Evolutionary conservation across 1,284 basidiomycete genomes (phyloP).

Genomic region (Papiliotrema nemorosa): DNA sequence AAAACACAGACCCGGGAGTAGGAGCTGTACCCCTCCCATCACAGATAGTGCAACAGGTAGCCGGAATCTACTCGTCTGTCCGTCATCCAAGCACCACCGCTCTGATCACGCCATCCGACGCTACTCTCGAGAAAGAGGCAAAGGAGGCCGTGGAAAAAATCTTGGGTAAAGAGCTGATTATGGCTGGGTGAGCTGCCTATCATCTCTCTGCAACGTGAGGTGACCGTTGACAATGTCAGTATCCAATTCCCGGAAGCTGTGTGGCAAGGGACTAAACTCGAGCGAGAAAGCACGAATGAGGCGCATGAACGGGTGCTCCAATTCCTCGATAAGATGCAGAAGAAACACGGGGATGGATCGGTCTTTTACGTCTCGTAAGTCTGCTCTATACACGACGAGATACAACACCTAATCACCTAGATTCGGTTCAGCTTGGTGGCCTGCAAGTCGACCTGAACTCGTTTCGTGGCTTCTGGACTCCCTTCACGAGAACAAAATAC

Average conservation of each 20-base stretch:
- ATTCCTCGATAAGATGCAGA: conserved; percentile 20
- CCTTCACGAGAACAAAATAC: conserved; percentile 11
- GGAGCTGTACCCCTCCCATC: conserved; percentile 6
- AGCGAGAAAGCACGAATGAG: conserved; percentile 6
- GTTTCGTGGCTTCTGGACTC: conserved; percentile 19
- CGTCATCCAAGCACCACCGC: conserved; percentile 7
- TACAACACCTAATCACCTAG: conserved; percentile 7
- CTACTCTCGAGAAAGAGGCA: conserved; percentile 14
- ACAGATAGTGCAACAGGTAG: neutral
- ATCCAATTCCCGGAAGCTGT: conserved; percentile 16
- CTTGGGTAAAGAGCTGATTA: conserved; percentile 14
- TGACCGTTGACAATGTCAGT: conserved; percentile 7
- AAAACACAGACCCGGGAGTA: neutral
- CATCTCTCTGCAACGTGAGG: neutral
- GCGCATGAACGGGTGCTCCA: conserved; percentile 19
- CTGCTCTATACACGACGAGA: too few relatives aligned
- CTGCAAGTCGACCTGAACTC: conserved; percentile 19
- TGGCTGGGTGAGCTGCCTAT: conserved; percentile 16
- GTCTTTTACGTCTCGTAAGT: conserved; percentile 19
- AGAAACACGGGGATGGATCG: conserved; percentile 11
- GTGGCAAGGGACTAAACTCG: conserved; percentile 13
- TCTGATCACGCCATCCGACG: conserved; percentile 8
- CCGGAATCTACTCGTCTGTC: neutral
- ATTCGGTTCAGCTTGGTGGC: conserved; percentile 24
- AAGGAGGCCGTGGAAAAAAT: conserved; percentile 9